Base-by-base conservation (phyloP, 2,329 filamentous ascomycete genomes). In the Penicillium polonicum region DNA sequence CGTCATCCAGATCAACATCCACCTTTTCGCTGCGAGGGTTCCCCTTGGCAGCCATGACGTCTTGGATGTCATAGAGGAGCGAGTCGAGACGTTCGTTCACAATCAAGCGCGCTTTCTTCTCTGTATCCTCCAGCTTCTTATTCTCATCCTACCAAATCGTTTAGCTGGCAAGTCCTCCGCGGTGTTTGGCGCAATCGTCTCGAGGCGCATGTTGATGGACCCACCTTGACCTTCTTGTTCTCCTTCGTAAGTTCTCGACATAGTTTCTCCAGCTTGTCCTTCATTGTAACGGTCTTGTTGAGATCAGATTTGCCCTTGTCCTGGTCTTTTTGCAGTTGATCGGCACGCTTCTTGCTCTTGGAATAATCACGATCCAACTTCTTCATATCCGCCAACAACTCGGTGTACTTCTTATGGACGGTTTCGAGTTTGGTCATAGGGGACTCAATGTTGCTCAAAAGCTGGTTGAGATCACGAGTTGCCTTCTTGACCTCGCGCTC, bases 161-260 rank as follows among this genome's bases (percentile, higher is more conserved):
- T 51, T 50, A 54, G 42, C 44, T 31, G 39, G 58, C 50, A 43
- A 44, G 13, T 33, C 39, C 48, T 51, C 55, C 53, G 42, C 21
- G 15, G 52, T 41, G 7, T 45, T 36, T 25, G 49, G 50, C 36
- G 38, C 48, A 48, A 19, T 29, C 27, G 21, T 41, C 27, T 29
- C 42, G 27, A 29, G 44, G 19, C 35, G 38, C 36, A 50, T 33
- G 33, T 6, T 46, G 31, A 49, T 49, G 43, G 54, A 73, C 79
- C 66, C 76, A 94, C 91, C 88, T 97, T 97, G 64, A 99, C 86
- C 78, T 96, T 95, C 77, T 97, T 97, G 75, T 99, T 99, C 72
- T 99, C 94, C 68, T 93, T 90, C 60, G 95, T 94, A 55, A 99
- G 83, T 75, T 99, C 94, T 56, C 94, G 83, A 69, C 92, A 97